These are phyloP conservation scores for Kwoniella heveanensis DNA, from an alignment of 768 basidiomycete species.

Conservation along the genomic window DNA sequence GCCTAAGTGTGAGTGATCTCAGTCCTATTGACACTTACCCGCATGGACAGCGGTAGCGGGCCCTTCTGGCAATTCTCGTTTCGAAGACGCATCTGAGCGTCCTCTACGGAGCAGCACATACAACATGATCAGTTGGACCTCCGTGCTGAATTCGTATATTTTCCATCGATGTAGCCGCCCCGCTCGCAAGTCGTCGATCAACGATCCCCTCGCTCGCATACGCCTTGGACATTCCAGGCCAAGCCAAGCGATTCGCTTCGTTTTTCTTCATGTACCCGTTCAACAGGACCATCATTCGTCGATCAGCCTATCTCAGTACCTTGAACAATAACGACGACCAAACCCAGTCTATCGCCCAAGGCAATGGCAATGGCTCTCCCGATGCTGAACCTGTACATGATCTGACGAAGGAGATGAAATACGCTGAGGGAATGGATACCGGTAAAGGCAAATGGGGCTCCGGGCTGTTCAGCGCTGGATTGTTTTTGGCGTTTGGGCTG, in stretches of 20 bases:
- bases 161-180: too few species aligned
- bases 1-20: constrained; percentile 17
- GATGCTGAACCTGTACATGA: constrained; percentile 61
- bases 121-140: too few species aligned
- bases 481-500: constrained; percentile 36
- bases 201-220: background rate
- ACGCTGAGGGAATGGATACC: constrained; percentile 67
- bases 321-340: too few species aligned
- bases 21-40: too few species aligned
- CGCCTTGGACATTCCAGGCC: background rate
- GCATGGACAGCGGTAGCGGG: too few species aligned
- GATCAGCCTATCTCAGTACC: constrained; percentile 63
- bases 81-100: too few species aligned
- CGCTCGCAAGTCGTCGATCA: constrained; percentile 9
- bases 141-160: too few species aligned
- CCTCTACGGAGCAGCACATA: too few species aligned
- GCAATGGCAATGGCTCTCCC: background rate
- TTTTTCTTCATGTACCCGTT: constrained; percentile 60
- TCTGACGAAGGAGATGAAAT: constrained; percentile 65
- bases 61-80: too few species aligned
- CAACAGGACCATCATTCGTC: constrained; percentile 63
- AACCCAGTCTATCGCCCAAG: background rate
- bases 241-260: constrained; percentile 48
- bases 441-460: constrained; percentile 22
- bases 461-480: constrained; percentile 18